Conservation (phyloP, 2,329 filamentous ascomycete species). For the Calonectria hongkongensis region DNA sequence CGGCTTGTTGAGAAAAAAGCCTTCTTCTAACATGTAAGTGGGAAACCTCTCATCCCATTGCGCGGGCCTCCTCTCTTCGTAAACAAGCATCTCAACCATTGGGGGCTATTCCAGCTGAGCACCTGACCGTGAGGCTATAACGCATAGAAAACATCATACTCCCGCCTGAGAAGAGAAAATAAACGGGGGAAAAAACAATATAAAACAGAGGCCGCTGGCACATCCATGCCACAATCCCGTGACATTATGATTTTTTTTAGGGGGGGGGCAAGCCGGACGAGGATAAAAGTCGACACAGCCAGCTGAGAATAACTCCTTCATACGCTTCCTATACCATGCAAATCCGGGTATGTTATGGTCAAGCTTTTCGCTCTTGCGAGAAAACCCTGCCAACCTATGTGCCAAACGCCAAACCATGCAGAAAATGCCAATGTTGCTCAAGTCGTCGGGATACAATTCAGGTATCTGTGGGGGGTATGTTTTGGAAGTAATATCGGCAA, state of each 20-base stretch:
- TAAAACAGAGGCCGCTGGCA: conserved; percentile 29
- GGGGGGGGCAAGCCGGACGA: conserved; percentile 16
- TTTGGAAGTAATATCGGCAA: conserved; percentile 25
- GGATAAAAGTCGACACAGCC: conserved; percentile 33
- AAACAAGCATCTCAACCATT: conserved; percentile 15
- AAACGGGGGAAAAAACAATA: conserved; percentile 8
- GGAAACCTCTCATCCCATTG: conserved; percentile 37
- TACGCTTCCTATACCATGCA: conserved; percentile 55
- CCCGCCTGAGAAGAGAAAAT: conserved; percentile 22
- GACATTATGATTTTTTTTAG: conserved; percentile 27
- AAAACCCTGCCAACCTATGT: conserved; percentile 46
- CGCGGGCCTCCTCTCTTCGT: conserved; percentile 39
- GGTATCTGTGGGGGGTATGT: conserved; percentile 46
- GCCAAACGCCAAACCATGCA: conserved; percentile 57
- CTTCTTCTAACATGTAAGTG: conserved; percentile 50
- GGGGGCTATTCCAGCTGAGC: conserved; percentile 8
- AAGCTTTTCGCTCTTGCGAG: conserved; percentile 46
- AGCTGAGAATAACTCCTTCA: conserved; percentile 50
- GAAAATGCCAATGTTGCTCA: conserved; percentile 50
- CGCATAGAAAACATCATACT: not conserved
- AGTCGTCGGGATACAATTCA: conserved; percentile 47
- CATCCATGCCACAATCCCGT: conserved; percentile 36
- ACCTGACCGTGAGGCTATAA: conserved; percentile 15
- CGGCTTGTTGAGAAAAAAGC: conserved; percentile 42
- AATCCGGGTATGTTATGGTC: conserved; percentile 53